Evolutionary conservation across 257 asterid species (phyloP).

Genomic region (Solanum pinnatisectum): DNA sequence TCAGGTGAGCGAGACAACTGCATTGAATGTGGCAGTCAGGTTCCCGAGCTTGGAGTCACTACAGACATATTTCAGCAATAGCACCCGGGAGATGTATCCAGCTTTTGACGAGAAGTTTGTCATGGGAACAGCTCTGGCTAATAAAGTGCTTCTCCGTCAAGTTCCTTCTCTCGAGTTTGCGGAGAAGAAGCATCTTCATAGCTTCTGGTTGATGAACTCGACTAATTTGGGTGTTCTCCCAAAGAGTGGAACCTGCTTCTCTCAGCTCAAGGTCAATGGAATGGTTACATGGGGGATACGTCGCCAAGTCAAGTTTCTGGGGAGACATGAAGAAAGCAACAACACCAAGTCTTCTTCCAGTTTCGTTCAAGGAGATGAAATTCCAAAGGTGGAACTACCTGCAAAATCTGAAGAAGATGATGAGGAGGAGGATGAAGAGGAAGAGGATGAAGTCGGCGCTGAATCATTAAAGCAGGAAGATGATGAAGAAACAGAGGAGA

Average conservation of each 20-base stretch:
- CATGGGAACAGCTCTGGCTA: conserved; percentile 53
- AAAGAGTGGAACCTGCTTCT: conserved; percentile 33
- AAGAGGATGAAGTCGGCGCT: conserved; percentile 12
- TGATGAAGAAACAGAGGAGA: conserved; percentile 15
- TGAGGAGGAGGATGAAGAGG: not conserved
- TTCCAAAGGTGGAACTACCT: conserved; percentile 3
- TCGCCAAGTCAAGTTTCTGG: conserved; percentile 67
- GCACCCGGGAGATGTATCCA: conserved; percentile 63
- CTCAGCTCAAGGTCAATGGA: conserved; percentile 49
- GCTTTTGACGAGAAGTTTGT: conserved; percentile 72
- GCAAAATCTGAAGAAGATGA: conserved; percentile 14
- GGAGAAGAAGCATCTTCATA: conserved; percentile 37
- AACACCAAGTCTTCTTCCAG: conserved; percentile 39
- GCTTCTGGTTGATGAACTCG: conserved; percentile 51
- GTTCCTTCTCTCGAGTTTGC: conserved; percentile 39
- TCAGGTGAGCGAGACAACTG: conserved; percentile 78
- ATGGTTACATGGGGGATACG: conserved; percentile 81
- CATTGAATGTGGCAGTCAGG: conserved; percentile 47
- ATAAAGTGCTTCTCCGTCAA: conserved; percentile 46
- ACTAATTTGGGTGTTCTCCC: not conserved
- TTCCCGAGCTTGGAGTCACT: conserved; percentile 71
- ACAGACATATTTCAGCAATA: conserved; percentile 47
- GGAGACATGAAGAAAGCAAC: conserved; percentile 45
- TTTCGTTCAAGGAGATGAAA: conserved; percentile 24
- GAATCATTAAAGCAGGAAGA: conserved; percentile 7